Evolutionary conservation across 225 moss, liverwort and hornwort genomes (phyloP), one percentile per base, ranked within the genome.

Genomic region (Pseudoscleropodium purum): DNA sequence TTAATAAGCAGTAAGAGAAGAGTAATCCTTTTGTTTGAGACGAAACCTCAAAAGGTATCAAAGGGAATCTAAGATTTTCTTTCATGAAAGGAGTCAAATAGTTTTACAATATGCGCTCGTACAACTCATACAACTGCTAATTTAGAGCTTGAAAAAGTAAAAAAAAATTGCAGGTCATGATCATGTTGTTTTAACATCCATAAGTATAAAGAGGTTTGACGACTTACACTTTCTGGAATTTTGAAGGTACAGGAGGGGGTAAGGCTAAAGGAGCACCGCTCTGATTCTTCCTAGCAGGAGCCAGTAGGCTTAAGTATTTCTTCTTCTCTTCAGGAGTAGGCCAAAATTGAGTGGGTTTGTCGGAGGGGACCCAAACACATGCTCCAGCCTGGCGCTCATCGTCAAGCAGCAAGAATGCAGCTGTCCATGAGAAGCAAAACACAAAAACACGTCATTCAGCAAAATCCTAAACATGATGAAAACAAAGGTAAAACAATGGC

Each of bases 211-310:
- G 66, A 21, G 18, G 30, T 57, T 75, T 83, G 87, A 79, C 30
- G 51, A 80, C 97, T 92, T 92, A 99, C 99, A 97, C 91, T 96
- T 96, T 99, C 75, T 92, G 94, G 76, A 93, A 97, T 43, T 92
- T 89, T 84, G 91, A 81, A 84, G 95, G 92, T 60, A 91, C 56
- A 80, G 89, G 87, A 84, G 91, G 89, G 70, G 96, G 92, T 64
- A 89, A 68, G 67, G 89, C 90, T 33, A 92, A 89, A 87, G 93
- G 73, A 80, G 94, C 59, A 69, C 89, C 59, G 39, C 76, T 85
- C 45, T 81, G 84, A 88, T 90, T 95, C 56, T 83, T 89, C 75
- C 81, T 93, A 57, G 91, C 68, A 54, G 91, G 5, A 36, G 26
- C 75, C 66, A 51, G 5, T 5, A 73, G 11, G 81, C 64, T 77